These are phyloP conservation scores for Trifolium subterraneum DNA, from an alignment of 306 rosid genomes.

Conservation along the genomic window DNA sequence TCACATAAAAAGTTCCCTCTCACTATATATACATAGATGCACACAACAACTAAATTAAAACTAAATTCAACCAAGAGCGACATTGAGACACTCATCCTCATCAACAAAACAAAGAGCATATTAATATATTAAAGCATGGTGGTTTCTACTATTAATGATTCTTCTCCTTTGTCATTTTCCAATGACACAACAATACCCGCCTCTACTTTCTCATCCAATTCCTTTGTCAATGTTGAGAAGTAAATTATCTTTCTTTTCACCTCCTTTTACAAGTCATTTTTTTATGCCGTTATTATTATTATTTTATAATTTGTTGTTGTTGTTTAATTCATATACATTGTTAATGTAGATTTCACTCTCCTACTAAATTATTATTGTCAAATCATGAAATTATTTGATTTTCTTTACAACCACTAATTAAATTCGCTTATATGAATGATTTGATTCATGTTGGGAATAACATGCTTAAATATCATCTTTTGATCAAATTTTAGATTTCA, in stretches of 20 bases:
- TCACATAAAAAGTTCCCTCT: neutral
- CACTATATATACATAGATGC: neutral
- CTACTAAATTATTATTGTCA: no score
- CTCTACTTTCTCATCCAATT: neutral
- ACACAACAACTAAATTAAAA: neutral
- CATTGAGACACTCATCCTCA: neutral
- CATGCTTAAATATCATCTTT: no score
- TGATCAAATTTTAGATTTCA: no score
- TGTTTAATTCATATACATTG: no score
- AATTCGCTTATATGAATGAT: no score
- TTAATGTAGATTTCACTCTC: no score
- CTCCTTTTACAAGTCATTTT: neutral
- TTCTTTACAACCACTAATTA: no score
- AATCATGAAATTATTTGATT: no score
- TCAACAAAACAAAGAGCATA: constrained; percentile 9
- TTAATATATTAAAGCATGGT: constrained; percentile 40
- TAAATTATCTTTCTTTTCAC: neutral
- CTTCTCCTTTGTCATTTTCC: constrained; percentile 19
- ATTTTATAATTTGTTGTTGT: no score
- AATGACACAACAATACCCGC: constrained; percentile 31
- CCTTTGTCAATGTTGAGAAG: constrained; percentile 60
- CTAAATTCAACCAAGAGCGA: neutral
- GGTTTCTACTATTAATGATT: neutral
- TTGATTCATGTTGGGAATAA: no score
- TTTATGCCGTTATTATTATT: neutral